Percentiles rank a stretch among this genome's conserved stretches.
phyloP scores from a whole-genome alignment of 225 moss, liverwort and hornwort species.

The Sphagnum tenellum region DNA sequence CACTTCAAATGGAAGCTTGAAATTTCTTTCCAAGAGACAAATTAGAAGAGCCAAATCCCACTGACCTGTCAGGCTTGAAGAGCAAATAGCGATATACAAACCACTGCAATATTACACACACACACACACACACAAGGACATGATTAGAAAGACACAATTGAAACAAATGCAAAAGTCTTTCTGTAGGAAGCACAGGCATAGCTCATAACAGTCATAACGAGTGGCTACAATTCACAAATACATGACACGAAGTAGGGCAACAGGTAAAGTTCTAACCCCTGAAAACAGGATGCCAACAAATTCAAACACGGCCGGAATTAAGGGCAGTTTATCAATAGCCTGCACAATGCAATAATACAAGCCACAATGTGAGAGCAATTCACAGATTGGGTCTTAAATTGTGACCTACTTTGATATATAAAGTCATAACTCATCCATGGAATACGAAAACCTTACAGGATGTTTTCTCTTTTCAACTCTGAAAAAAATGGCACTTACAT shows the following conservation, averaged over 20 bases:
- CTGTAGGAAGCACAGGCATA: too few species aligned
- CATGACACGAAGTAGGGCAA: too few species aligned
- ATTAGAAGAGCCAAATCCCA: not conserved
- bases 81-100: constrained; percentile 88
- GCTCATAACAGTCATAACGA: not conserved
- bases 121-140: too few species aligned
- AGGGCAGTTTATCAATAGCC: constrained; percentile 83
- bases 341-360: constrained; percentile 15
- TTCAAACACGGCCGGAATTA: constrained; percentile 66
- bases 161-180: too few species aligned
- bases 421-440: too few species aligned
- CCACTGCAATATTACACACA: constrained; percentile 50
- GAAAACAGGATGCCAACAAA: constrained; percentile 73
- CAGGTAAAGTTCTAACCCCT: constrained; percentile 38
- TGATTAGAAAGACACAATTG: too few species aligned
- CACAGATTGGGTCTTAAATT: not conserved
- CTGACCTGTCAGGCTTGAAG: constrained; percentile 97
- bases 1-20: too few species aligned
- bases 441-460: too few species aligned
- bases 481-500: constrained; percentile 25
- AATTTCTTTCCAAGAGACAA: too few species aligned
- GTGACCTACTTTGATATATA: too few species aligned
- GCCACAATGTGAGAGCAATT: not conserved
- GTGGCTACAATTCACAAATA: too few species aligned
- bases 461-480: too few species aligned